Evolutionary conservation across 202 grass and related monocot genomes (phyloP).

Genomic region (Cymbopogon flexuosus): DNA sequence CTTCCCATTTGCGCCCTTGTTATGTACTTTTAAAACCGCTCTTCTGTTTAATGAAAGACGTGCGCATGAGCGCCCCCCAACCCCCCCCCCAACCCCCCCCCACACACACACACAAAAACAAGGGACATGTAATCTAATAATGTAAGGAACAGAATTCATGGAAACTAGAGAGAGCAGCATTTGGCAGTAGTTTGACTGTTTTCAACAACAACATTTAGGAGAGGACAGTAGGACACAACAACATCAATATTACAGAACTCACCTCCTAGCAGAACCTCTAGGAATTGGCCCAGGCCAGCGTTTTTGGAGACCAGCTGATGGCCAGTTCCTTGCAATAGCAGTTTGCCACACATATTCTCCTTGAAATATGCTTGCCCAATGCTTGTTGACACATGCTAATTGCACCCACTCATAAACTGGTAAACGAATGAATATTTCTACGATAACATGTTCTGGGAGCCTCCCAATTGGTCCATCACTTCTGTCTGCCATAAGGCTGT

Average conservation of each 20-base stretch:
- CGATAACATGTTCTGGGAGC: constrained; percentile 79
- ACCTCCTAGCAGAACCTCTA: constrained; percentile 81
- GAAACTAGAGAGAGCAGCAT: neutral
- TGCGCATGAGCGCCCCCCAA: too few relatives aligned
- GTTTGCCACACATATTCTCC: constrained; percentile 88
- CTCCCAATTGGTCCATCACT: constrained; percentile 46
- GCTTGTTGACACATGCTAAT: constrained; percentile 74
- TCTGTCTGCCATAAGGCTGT: constrained; percentile 57
- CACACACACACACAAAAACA: too few relatives aligned
- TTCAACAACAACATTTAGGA: neutral
- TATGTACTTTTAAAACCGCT: too few relatives aligned
- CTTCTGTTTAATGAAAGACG: too few relatives aligned
- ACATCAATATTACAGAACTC: constrained; percentile 25
- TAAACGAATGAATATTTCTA: constrained; percentile 69
- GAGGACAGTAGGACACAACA: neutral
- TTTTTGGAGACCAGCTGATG: constrained; percentile 51
- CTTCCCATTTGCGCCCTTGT: too few relatives aligned
- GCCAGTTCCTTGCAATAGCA: constrained; percentile 66
- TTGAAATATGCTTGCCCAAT: constrained; percentile 71
- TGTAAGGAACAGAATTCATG: neutral
- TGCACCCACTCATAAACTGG: constrained; percentile 65
- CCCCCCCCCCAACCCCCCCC: too few relatives aligned
- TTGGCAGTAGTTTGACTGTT: neutral
- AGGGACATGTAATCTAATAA: neutral
- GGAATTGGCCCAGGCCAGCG: constrained; percentile 96